These are phyloP conservation scores for Linnemannia zychae DNA, from an alignment of 192 early-diverging fungal species.

Conservation along the genomic window DNA sequence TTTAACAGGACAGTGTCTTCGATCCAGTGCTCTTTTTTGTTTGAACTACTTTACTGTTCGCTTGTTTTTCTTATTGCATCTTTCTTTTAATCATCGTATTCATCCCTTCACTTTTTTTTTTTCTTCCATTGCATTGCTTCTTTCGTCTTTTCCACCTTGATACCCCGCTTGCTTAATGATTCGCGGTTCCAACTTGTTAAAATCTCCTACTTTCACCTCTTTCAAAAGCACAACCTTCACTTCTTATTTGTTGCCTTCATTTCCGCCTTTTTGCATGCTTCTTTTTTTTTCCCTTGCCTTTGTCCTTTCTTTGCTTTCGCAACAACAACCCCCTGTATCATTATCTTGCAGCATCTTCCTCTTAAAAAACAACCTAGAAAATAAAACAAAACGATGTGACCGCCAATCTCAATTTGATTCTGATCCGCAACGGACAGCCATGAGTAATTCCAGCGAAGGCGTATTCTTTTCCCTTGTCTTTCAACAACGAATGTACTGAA, in stretches of 20 bases:
- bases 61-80: conserved; percentile 14
- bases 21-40: conserved; percentile 6
- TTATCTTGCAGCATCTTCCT: background rate
- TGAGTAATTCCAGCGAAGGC: background rate
- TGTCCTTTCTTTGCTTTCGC: background rate
- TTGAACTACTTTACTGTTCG: background rate
- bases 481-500: background rate
- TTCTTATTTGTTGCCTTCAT: background rate
- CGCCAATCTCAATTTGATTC: background rate
- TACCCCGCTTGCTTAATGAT: conserved; percentile 3
- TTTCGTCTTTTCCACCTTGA: background rate
- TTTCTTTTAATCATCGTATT: conserved; percentile 20
- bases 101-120: background rate
- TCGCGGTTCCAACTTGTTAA: background rate
- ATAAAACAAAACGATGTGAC: background rate
- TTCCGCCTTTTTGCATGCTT: background rate
- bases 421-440: background rate
- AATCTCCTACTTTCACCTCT: background rate
- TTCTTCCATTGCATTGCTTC: conserved; percentile 4
- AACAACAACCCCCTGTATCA: background rate
- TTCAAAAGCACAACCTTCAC: background rate
- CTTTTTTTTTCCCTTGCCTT: background rate
- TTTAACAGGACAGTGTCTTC: conserved; percentile 12
- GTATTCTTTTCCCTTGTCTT: conserved; percentile 13
- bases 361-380: background rate